Conservation (phyloP, 1,284 basidiomycete genomes). For the Apiotrichum mycotoxinovorans region DNA sequence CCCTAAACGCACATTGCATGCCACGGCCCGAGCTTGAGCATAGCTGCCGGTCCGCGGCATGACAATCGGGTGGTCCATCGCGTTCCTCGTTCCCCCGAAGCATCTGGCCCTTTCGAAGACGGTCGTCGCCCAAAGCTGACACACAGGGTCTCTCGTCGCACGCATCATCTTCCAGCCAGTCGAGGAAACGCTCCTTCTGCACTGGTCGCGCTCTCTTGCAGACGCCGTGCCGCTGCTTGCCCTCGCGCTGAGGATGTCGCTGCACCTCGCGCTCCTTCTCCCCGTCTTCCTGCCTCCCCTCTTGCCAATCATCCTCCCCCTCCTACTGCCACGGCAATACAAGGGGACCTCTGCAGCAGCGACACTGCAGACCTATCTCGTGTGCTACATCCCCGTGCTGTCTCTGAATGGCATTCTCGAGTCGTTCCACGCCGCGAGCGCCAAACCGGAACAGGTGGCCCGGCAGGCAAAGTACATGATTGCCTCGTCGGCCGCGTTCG, state of each 20-base stretch:
- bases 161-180: conserved; percentile 88
- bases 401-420: conserved; percentile 85
- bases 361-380: conserved; percentile 68
- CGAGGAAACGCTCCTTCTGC: conserved; percentile 82
- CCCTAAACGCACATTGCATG: too few relatives aligned
- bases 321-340: conserved; percentile 70
- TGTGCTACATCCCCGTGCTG: conserved; percentile 80
- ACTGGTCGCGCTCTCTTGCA: conserved; percentile 65
- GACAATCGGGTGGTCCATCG: not conserved
- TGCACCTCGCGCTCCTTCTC: conserved; percentile 66
- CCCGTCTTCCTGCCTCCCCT: conserved; percentile 69
- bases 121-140: too few relatives aligned
- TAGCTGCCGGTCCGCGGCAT: not conserved
- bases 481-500: conserved; percentile 32
- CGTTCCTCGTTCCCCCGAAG: too few relatives aligned
- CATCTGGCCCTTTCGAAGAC: too few relatives aligned
- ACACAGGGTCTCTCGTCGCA: conserved; percentile 77
- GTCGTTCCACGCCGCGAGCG: conserved; percentile 78
- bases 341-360: conserved; percentile 63
- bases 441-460: conserved; percentile 45
- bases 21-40: too few relatives aligned
- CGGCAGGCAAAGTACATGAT: conserved; percentile 41
- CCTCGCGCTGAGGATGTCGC: conserved; percentile 65
- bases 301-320: conserved; percentile 61
- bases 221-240: conserved; percentile 40